Percentiles rank a stretch among this genome's conserved stretches.
These are phyloP conservation scores for Colletotrichum sp. DNA, from an alignment of 2,329 filamentous ascomycete species.

Conservation along the genomic window DNA sequence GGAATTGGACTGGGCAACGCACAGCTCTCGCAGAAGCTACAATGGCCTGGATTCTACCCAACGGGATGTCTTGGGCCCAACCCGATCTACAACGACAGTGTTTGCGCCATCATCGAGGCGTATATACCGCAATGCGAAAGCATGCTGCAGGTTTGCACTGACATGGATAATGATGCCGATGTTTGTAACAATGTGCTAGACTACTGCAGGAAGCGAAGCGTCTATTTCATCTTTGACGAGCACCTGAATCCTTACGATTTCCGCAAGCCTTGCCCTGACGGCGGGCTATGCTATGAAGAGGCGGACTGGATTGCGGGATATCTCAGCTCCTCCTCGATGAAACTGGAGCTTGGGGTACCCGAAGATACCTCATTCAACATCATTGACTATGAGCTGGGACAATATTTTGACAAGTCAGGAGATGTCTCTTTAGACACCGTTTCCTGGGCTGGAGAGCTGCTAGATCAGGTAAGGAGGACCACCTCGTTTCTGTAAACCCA, in stretches of 20 bases:
- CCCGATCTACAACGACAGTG: background rate
- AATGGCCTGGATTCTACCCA: conserved; percentile 1
- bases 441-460: background rate
- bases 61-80: background rate
- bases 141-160: background rate
- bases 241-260: background rate
- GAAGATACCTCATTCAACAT: background rate
- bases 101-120: background rate
- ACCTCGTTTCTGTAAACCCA: background rate
- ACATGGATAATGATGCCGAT: background rate
- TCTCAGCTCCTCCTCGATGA: background rate
- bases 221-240: background rate
- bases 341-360: background rate
- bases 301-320: background rate
- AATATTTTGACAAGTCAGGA: background rate
- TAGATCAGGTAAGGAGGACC: background rate
- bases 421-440: background rate
- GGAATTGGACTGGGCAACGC: background rate
- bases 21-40: background rate
- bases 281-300: background rate
- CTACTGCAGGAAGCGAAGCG: background rate
- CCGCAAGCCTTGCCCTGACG: background rate
- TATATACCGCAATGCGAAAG: background rate
- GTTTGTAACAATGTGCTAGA: background rate
- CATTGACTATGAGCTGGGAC: background rate